Evolutionary conservation across 1,139 yeast genomes (phyloP), one percentile per base, ranked within the genome.

Genomic region (Wickerhamomyces sp.): DNA sequence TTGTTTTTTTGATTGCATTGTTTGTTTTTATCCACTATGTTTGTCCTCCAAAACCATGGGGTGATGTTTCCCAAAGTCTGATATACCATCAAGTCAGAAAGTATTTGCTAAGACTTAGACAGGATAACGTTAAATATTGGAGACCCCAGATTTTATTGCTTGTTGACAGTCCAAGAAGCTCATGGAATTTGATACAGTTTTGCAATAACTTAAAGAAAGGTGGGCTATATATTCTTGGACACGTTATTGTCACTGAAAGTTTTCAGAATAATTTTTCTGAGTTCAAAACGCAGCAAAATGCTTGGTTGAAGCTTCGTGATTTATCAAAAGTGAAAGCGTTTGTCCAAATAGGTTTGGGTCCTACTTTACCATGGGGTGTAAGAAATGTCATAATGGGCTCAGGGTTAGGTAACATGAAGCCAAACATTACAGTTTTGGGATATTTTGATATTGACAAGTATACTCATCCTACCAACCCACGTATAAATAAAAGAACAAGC

Each of bases 61-160:
- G 98, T 26, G 98, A 92, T 63, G 96, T 92, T 21, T 89, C 97
- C 2, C 97, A 92, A 62, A 77, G 89, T 35, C 70, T 92, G 47
- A 90, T 92, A 39, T 92, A 92, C 60, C 98, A 92, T 57, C 98
- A 92, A 61, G 97, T 92, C 5, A 70, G 98, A 46, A 92, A 92
- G 58, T 92, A 92, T 56, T 67, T 92, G 34, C 28, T 56, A 28
- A 70, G 95, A 39, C 69, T 92, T 34, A 77, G 88, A 45, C 87
- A 88, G 49, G 96, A 92, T 54, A 95, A 92, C 58, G 96, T 92
- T 37, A 92, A 92, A 61, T 90, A 88, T 57, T 92, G 98, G 98
- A 72, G 98, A 49, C 98, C 98, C 0, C 98, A 92, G 59, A 84
- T 92, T 28, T 66, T 92, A 42, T 63, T 92, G 26, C 66, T 92